Conservation (phyloP, 2,329 filamentous ascomycete species). For the Exophiala bonariae region DNA sequence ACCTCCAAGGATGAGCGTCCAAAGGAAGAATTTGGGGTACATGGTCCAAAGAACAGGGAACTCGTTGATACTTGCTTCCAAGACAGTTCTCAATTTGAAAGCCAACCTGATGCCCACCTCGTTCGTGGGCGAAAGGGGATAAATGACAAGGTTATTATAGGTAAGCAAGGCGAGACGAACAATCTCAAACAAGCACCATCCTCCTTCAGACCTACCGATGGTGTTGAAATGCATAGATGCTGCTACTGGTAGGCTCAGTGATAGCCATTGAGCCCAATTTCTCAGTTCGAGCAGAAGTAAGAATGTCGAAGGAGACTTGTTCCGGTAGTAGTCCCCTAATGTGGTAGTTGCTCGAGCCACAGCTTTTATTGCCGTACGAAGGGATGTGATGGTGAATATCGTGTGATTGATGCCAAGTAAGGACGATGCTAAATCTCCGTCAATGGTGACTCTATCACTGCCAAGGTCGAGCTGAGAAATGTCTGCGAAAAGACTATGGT, state of each 20-base stretch:
- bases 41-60: neutral
- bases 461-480: too few relatives aligned
- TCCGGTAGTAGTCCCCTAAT: neutral
- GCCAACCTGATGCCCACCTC: neutral
- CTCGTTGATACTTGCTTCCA: neutral
- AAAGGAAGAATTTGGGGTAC: constrained; percentile 1
- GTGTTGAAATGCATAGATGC: neutral
- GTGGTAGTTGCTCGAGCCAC: neutral
- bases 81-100: neutral
- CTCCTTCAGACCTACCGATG: neutral
- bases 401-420: too few relatives aligned
- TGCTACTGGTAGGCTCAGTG: neutral
- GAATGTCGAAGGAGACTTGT: neutral
- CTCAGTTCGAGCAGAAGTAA: neutral
- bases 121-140: constrained; percentile 28
- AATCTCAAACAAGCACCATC: neutral
- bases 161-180: constrained; percentile 1
- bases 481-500: too few relatives aligned
- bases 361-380: neutral
- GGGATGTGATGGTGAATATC: too few relatives aligned
- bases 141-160: constrained; percentile 12
- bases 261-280: neutral
- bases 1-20: constrained; percentile 3
- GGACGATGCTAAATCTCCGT: too few relatives aligned
- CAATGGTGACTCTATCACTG: too few relatives aligned